phyloP scores from a whole-genome alignment of 805 yeast species.

The Suhomyces xylopsoci region DNA sequence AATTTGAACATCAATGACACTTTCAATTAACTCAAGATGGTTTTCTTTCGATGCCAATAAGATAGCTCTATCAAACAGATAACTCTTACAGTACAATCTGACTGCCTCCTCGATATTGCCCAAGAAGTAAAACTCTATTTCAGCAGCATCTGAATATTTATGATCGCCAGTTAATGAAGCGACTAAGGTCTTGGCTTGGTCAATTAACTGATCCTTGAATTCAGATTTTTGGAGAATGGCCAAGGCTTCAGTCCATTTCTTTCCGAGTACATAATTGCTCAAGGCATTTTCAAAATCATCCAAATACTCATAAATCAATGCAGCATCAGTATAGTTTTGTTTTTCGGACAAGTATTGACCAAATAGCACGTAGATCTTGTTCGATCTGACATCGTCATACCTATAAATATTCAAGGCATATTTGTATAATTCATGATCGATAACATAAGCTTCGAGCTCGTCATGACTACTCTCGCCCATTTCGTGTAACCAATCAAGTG shows the following conservation, averaged over 20 bases:
- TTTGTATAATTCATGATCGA: constrained; percentile 65
- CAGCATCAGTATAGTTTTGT: constrained; percentile 72
- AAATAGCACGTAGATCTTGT: constrained; percentile 52
- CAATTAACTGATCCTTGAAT: constrained; percentile 37
- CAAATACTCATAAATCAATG: constrained; percentile 69
- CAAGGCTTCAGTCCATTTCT: constrained; percentile 84
- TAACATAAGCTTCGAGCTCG: constrained; percentile 68
- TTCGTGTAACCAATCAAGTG: constrained; percentile 61
- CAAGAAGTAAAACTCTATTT: constrained; percentile 62
- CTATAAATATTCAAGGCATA: constrained; percentile 63
- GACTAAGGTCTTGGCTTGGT: constrained; percentile 59
- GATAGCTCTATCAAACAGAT: constrained; percentile 72
- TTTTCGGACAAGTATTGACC: constrained; percentile 60
- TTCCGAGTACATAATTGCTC: constrained; percentile 64
- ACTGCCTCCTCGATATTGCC: constrained; percentile 62
- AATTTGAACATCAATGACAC: constrained; percentile 66
- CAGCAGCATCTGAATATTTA: constrained; percentile 76
- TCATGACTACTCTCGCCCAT: constrained; percentile 36
- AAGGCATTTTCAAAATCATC: constrained; percentile 57
- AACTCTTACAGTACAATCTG: constrained; percentile 67
- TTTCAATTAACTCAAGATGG: constrained; percentile 46
- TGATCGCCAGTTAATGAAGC: constrained; percentile 62
- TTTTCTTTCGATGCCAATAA: constrained; percentile 52
- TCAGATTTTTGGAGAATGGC: constrained; percentile 48
- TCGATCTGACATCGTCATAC: constrained; percentile 52